phyloP scores from a whole-genome alignment of 2,329 filamentous ascomycete genomes.

The Aspergillus glaucus region DNA sequence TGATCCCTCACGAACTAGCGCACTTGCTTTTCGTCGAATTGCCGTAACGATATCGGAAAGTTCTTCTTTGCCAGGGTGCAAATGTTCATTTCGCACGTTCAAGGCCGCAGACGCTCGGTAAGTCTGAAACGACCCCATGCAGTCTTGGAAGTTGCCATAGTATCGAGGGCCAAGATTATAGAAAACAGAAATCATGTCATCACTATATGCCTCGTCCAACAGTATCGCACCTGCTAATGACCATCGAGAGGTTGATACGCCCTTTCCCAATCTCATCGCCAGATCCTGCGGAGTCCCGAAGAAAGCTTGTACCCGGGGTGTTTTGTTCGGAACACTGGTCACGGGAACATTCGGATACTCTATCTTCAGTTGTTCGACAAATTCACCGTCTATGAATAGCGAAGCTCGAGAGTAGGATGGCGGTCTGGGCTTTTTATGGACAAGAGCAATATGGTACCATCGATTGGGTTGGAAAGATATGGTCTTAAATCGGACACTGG shows the following conservation, averaged over 20 bases:
- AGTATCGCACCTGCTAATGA: constrained; percentile 85
- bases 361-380: constrained; percentile 84
- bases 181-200: constrained; percentile 87
- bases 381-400: constrained; percentile 87
- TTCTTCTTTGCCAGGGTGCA: constrained; percentile 84
- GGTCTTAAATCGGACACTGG: constrained; percentile 89
- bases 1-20: constrained; percentile 71
- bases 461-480: constrained; percentile 64
- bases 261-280: constrained; percentile 66
- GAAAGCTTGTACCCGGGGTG: constrained; percentile 73
- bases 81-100: constrained; percentile 82
- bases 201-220: constrained; percentile 79
- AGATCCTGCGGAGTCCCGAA: constrained; percentile 87
- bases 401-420: constrained; percentile 73
- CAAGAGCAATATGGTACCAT: constrained; percentile 92
- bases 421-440: constrained; percentile 72
- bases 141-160: constrained; percentile 94
- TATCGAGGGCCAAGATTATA: constrained; percentile 86
- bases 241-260: constrained; percentile 71
- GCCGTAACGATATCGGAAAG: constrained; percentile 85
- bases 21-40: constrained; percentile 77
- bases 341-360: constrained; percentile 76
- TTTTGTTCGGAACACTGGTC: constrained; percentile 47
- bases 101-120: constrained; percentile 88
- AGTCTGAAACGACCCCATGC: constrained; percentile 90